These are phyloP conservation scores for Acacia pycnantha DNA, from an alignment of 331 rosid species.

Conservation along the genomic window DNA sequence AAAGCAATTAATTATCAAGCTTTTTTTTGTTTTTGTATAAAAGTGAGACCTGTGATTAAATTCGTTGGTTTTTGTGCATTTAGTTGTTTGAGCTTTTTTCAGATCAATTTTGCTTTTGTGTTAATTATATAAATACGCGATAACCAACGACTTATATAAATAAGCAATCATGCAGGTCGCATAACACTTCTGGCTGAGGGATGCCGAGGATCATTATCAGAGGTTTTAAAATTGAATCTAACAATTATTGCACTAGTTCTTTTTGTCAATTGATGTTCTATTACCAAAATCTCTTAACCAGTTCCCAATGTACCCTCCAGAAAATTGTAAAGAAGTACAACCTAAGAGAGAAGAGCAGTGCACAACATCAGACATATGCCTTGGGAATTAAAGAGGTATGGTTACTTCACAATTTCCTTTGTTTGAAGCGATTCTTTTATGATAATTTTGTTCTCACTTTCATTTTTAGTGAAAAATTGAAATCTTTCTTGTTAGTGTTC, in stretches of 20 bases:
- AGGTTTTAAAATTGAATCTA: conserved; percentile 54
- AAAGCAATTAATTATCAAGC: background rate
- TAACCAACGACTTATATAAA: background rate
- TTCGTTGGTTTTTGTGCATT: conserved; percentile 2
- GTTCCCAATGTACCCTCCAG: conserved; percentile 38
- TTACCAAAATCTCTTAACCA: conserved; percentile 21
- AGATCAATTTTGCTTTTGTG: conserved; percentile 15
- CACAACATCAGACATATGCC: conserved; percentile 93
- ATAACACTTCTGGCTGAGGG: conserved; percentile 89
- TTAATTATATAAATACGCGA: background rate
- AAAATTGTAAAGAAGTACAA: conserved; percentile 62
- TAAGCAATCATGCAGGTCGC: conserved; percentile 55
- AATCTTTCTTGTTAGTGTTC: conserved; percentile 11
- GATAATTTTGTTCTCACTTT: background rate
- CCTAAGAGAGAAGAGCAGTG: conserved; percentile 74
- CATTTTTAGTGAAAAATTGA: conserved; percentile 9
- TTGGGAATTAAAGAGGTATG: conserved; percentile 90
- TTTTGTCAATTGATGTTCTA: conserved; percentile 23
- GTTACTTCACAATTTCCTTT: conserved; percentile 13
- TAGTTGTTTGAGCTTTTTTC: conserved; percentile 19
- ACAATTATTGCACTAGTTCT: conserved; percentile 22
- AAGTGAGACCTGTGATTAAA: background rate
- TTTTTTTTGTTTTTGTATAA: no score
- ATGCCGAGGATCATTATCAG: conserved; percentile 93
- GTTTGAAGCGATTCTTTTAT: background rate